Evolutionary conservation across 371 early-diverging fungal genomes (phyloP).

Genomic region (Mucor plumbeus): DNA sequence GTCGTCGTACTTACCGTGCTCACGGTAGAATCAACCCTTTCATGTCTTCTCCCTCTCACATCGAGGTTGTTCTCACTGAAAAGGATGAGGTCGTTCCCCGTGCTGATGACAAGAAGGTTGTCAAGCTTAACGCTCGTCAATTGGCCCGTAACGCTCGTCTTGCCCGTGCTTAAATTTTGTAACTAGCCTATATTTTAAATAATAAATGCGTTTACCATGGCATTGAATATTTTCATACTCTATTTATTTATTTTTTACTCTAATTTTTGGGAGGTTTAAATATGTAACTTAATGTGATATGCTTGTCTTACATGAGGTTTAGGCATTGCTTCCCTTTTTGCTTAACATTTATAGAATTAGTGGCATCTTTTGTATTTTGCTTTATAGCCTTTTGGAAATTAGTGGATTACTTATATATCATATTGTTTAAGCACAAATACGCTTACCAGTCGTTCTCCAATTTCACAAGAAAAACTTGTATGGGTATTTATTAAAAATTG

Average conservation of each 20-base stretch:
- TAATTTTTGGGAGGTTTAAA: no score
- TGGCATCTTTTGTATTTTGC: no score
- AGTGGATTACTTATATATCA: no score
- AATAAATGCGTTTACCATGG: slow-evolving; percentile 13
- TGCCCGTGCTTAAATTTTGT: slow-evolving; percentile 43
- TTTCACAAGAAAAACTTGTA: no score
- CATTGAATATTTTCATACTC: not conserved
- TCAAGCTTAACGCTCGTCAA: slow-evolving; percentile 61
- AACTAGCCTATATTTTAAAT: slow-evolving; percentile 17
- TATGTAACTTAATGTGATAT: no score
- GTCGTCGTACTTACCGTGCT: slow-evolving; percentile 98
- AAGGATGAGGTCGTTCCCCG: slow-evolving; percentile 81
- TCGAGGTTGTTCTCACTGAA: slow-evolving; percentile 93
- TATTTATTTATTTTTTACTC: not conserved
- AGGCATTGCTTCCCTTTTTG: no score
- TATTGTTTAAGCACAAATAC: no score
- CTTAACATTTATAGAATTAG: no score
- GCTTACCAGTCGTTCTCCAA: no score
- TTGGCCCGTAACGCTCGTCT: slow-evolving; percentile 64
- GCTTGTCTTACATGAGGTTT: no score
- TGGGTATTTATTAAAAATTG: no score
- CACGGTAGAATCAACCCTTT: slow-evolving; percentile 98
- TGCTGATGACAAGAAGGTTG: slow-evolving; percentile 64
- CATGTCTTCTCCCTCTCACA: slow-evolving; percentile 97
- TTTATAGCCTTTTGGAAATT: no score